phyloP scores from a whole-genome alignment of 345 rosid genomes.

The Corchorus olitorius region DNA sequence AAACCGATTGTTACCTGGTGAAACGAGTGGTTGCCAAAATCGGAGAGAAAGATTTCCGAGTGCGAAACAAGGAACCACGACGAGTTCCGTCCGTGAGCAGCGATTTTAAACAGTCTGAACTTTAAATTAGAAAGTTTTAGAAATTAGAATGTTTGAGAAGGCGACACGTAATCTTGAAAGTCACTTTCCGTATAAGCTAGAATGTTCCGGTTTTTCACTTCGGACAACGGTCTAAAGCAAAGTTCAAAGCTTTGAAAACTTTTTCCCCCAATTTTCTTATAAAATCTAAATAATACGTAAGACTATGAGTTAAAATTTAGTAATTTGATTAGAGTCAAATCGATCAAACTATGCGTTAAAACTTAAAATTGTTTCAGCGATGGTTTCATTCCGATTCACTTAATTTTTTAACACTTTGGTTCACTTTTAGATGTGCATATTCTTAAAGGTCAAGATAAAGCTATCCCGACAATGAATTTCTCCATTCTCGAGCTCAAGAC shows the following conservation, averaged over 20 bases:
- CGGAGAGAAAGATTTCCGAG: background rate
- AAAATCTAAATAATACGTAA: no score
- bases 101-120: background rate
- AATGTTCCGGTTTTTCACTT: slow-evolving; percentile 23
- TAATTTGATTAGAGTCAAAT: no score
- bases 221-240: background rate
- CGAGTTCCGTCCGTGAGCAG: no score
- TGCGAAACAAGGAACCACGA: slow-evolving; percentile 3
- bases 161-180: slow-evolving; percentile 24
- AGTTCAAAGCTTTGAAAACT: background rate
- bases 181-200: slow-evolving; percentile 7
- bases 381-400: no score
- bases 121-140: background rate
- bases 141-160: background rate
- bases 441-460: no score
- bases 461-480: no score
- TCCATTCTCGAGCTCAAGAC: no score
- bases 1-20: slow-evolving; percentile 17
- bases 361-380: no score
- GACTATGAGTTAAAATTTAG: no score
- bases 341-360: no score
- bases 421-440: no score
- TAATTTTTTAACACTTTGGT: no score
- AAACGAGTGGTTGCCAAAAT: background rate
- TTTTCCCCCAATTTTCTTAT: background rate